A percentile compares a stretch with the other conserved stretches of the same genome.
Evolutionary conservation across 2,329 filamentous ascomycete genomes (phyloP).

Genomic region (Seiridium unicorne): DNA sequence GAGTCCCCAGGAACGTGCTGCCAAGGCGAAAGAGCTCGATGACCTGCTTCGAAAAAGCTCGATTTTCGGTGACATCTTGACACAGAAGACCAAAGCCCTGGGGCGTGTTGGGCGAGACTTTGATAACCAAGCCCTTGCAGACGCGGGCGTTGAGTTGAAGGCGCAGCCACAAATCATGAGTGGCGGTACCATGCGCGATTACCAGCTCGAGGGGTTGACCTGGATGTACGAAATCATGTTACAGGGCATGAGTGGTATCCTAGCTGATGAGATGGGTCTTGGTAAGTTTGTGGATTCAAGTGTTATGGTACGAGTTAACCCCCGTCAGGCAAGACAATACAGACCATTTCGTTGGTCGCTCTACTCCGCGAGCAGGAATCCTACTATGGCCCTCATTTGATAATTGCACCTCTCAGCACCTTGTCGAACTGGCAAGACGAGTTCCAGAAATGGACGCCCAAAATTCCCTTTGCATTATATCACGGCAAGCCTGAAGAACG

Average conservation of each 20-base stretch:
- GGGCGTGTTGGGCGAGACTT: slow-evolving; percentile 61
- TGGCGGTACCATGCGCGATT: slow-evolving; percentile 88
- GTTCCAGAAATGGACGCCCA: slow-evolving; percentile 85
- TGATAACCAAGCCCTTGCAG: slow-evolving; percentile 58
- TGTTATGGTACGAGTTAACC: not conserved
- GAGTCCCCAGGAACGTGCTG: slow-evolving; percentile 52
- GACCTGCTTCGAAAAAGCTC: slow-evolving; percentile 58
- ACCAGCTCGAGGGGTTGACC: slow-evolving; percentile 90
- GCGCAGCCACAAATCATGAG: slow-evolving; percentile 82
- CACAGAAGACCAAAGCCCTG: slow-evolving; percentile 61
- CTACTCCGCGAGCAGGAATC: slow-evolving; percentile 83
- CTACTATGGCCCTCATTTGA: slow-evolving; percentile 82
- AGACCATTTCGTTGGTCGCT: slow-evolving; percentile 85
- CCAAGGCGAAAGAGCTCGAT: slow-evolving; percentile 59
- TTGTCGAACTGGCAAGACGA: slow-evolving; percentile 96
- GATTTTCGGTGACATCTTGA: slow-evolving; percentile 61
- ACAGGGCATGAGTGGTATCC: slow-evolving; percentile 86
- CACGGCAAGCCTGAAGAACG: slow-evolving; percentile 81
- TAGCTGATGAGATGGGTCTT: slow-evolving; percentile 93
- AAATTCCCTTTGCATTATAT: slow-evolving; percentile 85
- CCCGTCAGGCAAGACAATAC: slow-evolving; percentile 75
- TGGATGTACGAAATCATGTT: slow-evolving; percentile 85
- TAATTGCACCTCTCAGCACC: slow-evolving; percentile 87
- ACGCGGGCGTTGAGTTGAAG: slow-evolving; percentile 73
- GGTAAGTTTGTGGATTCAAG: slow-evolving; percentile 35